Percentiles rank a stretch among this genome's conserved stretches.
Evolutionary conservation across 805 yeast species (phyloP).

Genomic region (Candida maris): DNA sequence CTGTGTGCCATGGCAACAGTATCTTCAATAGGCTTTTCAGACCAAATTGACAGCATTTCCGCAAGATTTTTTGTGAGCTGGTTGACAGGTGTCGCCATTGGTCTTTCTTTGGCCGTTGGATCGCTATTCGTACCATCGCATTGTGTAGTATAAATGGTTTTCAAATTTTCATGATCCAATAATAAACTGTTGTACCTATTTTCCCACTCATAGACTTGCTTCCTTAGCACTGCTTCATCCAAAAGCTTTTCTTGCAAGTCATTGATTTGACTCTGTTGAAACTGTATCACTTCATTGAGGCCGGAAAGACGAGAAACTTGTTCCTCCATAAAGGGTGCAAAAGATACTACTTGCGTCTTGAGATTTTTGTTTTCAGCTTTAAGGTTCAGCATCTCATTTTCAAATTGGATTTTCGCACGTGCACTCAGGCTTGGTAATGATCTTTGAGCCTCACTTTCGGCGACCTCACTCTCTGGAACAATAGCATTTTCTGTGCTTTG

Average conservation of each 20-base stretch:
- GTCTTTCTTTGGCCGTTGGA: constrained; percentile 29
- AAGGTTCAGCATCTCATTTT: constrained; percentile 37
- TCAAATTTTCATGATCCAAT: constrained; percentile 41
- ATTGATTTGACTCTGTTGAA: constrained; percentile 46
- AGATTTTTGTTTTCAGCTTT: constrained; percentile 43
- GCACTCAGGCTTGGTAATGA: constrained; percentile 12
- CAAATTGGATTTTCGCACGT: constrained; percentile 17
- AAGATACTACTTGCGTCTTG: constrained; percentile 38
- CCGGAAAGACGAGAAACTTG: constrained; percentile 50
- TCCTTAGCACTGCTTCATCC: constrained; percentile 41
- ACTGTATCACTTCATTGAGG: constrained; percentile 51
- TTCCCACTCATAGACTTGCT: constrained; percentile 47
- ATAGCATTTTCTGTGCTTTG: constrained; percentile 5
- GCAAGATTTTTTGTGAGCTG: constrained; percentile 16
- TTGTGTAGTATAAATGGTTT: constrained; percentile 9
- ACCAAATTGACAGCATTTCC: constrained; percentile 15
- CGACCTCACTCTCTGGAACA: neutral
- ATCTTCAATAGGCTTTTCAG: constrained; percentile 3
- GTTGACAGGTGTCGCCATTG: constrained; percentile 4
- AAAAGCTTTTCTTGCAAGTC: constrained; percentile 38
- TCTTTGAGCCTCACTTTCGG: neutral
- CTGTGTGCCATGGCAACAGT: constrained; percentile 3
- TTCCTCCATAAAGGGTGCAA: constrained; percentile 51
- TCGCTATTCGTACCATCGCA: constrained; percentile 33
- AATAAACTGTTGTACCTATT: constrained; percentile 41